Base-by-base conservation (phyloP, 2,329 filamentous ascomycete species). In the Volutella citrinella region DNA sequence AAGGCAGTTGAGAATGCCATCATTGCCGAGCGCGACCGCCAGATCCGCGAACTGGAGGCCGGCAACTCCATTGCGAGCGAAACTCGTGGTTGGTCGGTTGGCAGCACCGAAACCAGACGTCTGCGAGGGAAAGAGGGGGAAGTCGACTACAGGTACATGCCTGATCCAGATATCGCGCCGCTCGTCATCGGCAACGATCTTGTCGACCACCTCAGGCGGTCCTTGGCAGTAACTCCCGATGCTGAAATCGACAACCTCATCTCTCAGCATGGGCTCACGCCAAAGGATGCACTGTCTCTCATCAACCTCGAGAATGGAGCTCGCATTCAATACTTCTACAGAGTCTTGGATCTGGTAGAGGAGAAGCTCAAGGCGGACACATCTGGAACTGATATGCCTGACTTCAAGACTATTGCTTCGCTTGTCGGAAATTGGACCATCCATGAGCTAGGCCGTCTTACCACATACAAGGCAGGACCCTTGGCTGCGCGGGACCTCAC, bases 121-220 rank as follows among this genome's bases (percentile, higher is more conserved):
- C 67, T 98, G 26, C 78, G 93, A 52, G 88, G 88, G 17, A 98
- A 98, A 60, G 93, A 97, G 60, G 93, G 93, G 29, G 91, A 95
- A 56, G 89, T 97, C 6, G 93, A 98, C 61, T 98, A 98, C 61
- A 76, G 93, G 25, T 98, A 98, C 57, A 97, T 98, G 91, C 91
- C 93, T 1, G 93, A 98, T 58, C 87, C 93, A 6, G 93, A 98
- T 56, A 72, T 98, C 11, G 75, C 78, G 0, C 88, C 93, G 3
- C 70, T 98, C 3, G 57, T 89, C 4, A 84, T 98, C 40, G 81
- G 80, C 7, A 56, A 72, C 3, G 80, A 86, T 37, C 69, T 97
- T 1, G 67, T 96, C 5, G 55, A 70, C 6, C 70, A 82, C 43
- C 68, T 97, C 11, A 65, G 62, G 14, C 48, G 61, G 1, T 83